phyloP scores from a whole-genome alignment of 2,329 filamentous ascomycete genomes.

The Purpureocillium takamizusanense region DNA sequence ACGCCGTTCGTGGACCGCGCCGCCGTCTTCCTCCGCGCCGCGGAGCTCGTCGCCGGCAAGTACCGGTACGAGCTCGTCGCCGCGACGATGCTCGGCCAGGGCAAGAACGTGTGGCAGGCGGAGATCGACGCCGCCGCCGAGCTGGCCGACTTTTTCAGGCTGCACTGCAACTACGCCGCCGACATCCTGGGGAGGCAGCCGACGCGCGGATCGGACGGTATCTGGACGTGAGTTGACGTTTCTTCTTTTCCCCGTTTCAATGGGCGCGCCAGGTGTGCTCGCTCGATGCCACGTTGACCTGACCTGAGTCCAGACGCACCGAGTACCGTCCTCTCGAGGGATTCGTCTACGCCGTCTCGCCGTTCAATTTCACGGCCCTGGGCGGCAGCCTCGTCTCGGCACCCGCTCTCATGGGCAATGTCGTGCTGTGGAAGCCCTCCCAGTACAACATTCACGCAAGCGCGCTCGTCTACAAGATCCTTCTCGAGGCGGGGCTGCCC shows the following conservation, averaged over 20 bases:
- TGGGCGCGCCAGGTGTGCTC: too few species aligned
- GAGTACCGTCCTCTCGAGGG: slow-evolving; percentile 30
- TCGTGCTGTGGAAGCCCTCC: slow-evolving; percentile 32
- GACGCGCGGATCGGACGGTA: slow-evolving; percentile 16
- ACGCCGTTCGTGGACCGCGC: slow-evolving; percentile 24
- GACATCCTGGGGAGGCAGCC: slow-evolving; percentile 28
- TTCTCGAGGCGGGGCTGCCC: slow-evolving; percentile 29
- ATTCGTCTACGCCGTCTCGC: slow-evolving; percentile 30
- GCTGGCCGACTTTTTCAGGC: slow-evolving; percentile 26
- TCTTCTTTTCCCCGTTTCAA: too few species aligned
- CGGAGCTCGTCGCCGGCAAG: slow-evolving; percentile 18
- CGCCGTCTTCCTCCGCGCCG: slow-evolving; percentile 24
- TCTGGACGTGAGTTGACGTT: slow-evolving; percentile 15
- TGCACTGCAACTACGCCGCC: slow-evolving; percentile 19
- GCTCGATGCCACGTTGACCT: too few species aligned
- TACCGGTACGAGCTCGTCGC: slow-evolving; percentile 23
- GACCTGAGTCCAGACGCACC: too few species aligned
- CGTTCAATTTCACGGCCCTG: slow-evolving; percentile 34
- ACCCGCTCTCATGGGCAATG: slow-evolving; percentile 28
- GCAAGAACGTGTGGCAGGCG: slow-evolving; percentile 29
- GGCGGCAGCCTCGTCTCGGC: slow-evolving; percentile 25
- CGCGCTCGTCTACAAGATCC: slow-evolving; percentile 25
- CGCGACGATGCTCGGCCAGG: slow-evolving; percentile 30
- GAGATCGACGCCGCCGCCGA: slow-evolving; percentile 27
- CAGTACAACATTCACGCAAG: slow-evolving; percentile 22